Percentiles rank a stretch among this genome's conserved stretches.
These are phyloP conservation scores for Juncus inflexus DNA, from an alignment of 176 grass and related monocot species.

Conservation along the genomic window DNA sequence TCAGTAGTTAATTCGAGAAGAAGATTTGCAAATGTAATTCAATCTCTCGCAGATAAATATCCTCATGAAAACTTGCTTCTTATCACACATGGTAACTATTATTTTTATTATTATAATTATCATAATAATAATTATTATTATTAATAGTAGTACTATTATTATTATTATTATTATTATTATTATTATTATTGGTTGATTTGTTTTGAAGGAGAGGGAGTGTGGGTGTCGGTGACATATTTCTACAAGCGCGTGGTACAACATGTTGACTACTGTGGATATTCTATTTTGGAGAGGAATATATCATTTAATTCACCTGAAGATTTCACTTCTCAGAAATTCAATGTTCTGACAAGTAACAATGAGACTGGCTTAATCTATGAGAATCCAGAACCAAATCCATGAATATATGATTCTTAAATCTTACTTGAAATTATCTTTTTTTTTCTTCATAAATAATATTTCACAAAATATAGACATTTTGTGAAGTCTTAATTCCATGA, in stretches of 20 bases:
- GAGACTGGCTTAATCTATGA: slow-evolving; percentile 28
- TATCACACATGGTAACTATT: slow-evolving; percentile 36
- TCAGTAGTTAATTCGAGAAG: slow-evolving; percentile 34
- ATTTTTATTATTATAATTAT: not conserved
- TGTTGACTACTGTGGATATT: slow-evolving; percentile 36
- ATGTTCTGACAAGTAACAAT: slow-evolving; percentile 33
- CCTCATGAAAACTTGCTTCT: slow-evolving; percentile 43
- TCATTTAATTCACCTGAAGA: slow-evolving; percentile 6
- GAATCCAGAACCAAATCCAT: not conserved
- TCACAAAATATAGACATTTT: too few relatives aligned
- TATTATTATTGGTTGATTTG: not conserved
- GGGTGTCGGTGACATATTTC: slow-evolving; percentile 29
- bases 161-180: not conserved
- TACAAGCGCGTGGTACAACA: slow-evolving; percentile 14
- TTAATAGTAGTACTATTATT: not conserved
- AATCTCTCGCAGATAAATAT: slow-evolving; percentile 39
- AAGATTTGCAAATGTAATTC: slow-evolving; percentile 35
- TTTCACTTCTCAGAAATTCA: slow-evolving; percentile 24
- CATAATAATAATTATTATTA: not conserved
- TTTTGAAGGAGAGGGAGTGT: slow-evolving; percentile 36
- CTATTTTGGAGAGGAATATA: slow-evolving; percentile 36
- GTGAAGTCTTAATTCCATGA: too few relatives aligned
- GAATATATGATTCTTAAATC: too few relatives aligned
- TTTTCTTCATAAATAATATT: too few relatives aligned
- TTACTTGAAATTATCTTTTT: too few relatives aligned